Evolutionary conservation across 2,329 filamentous ascomycete genomes (phyloP), one percentile per base, ranked within the genome.

Genomic region (Atkinsonella texensis): DNA sequence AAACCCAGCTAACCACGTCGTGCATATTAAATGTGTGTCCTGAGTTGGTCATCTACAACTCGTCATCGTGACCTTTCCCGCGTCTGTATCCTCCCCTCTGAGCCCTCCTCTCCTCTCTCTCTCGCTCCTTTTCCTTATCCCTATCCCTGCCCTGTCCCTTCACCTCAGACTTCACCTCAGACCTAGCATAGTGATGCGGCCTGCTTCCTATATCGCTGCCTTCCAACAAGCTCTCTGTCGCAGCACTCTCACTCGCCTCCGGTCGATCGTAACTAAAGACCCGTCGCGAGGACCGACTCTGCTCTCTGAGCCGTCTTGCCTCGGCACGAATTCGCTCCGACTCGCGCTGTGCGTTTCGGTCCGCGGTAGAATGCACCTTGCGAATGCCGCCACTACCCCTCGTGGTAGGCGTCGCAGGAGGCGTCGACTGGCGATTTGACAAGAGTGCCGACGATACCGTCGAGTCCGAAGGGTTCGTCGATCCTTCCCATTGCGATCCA

Each of bases 401-500:
- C 65, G 76, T 73, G 49, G 70, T 71, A 0, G 77, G 76, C 54
- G 73, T 80, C 65, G 60, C 72, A 51, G 76, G 79, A 1, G 77
- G 79, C 56, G 74, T 79, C 61, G 68, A 68, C 68, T 83, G 74
- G 60, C 75, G 71, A 66, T 82, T 73, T 52, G 69, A 70, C 50
- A 84, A 74, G 40, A 85, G 73, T 56, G 86, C 77, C 55, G 81
- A 76, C 17, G 65, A 63, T 48, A 80, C 74, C 58, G 74, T 77
- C 35, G 81, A 83, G 62, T 77, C 79, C 57, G 84, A 81, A 47
- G 84, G 84, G 66, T 79, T 81, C 17, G 77, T 80, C 12, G 74
- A 79, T 44, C 87, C 87, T 63, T 94, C 87, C 76, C 88, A 95
- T 57, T 80, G 74, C 54, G 82, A 86, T 54, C 84, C 86, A 59